Evolutionary conservation across 2,329 filamentous ascomycete genomes (phyloP).

Genomic region (Trichophyton rubrum): DNA sequence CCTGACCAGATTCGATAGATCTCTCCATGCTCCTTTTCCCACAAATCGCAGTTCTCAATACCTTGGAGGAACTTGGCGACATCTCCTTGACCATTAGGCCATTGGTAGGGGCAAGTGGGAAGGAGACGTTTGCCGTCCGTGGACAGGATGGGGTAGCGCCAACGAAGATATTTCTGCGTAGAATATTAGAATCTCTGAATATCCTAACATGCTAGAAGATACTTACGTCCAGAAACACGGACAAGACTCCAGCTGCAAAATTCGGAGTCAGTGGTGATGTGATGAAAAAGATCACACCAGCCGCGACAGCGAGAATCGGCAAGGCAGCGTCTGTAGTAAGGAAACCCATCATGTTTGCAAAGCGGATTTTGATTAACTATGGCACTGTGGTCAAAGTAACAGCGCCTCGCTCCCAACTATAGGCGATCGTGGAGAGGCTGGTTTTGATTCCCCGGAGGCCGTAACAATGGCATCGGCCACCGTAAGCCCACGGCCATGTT

Average conservation of each 20-base stretch:
- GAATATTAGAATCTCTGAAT: not conserved
- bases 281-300: not conserved
- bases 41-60: not conserved
- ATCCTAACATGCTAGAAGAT: too few relatives aligned
- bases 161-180: not conserved
- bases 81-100: conserved; percentile 4
- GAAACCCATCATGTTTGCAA: not conserved
- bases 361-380: not conserved
- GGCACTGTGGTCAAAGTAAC: not conserved
- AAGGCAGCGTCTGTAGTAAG: not conserved
- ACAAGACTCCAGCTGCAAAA: not conserved
- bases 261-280: not conserved
- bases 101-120: not conserved
- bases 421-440: not conserved
- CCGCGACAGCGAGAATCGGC: not conserved
- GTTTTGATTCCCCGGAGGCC: too few relatives aligned
- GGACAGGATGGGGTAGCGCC: not conserved
- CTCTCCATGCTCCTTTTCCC: conserved; percentile 4
- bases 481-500: too few relatives aligned
- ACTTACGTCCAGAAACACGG: not conserved
- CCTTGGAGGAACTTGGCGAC: conserved; percentile 1
- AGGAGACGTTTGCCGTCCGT: not conserved
- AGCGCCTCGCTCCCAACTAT: not conserved
- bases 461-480: too few relatives aligned
- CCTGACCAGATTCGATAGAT: conserved; percentile 6